Evolutionary conservation across 2,329 filamentous ascomycete genomes (phyloP), one percentile per base, ranked within the genome.

Genomic region (Alternaria brassicae): DNA sequence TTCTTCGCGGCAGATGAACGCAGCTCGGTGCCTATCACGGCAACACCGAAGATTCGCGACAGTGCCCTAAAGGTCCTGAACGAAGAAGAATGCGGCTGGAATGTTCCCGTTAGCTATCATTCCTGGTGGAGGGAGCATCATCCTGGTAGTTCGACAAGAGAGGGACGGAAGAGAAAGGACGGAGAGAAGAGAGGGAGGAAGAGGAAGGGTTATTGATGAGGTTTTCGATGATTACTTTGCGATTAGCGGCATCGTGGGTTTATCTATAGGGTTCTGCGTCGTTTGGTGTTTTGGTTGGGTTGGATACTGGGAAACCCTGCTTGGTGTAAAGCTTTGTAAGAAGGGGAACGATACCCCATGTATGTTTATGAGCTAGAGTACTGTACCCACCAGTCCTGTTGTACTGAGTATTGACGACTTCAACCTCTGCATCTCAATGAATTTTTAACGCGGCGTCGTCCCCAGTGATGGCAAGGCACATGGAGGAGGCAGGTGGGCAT

Each of bases 121-220:
- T 36, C 58, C 9, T 12, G 49, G 23, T 69, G 66, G 66, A 57
- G 66, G 32, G 56, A 58, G 12, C 23, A 15, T 2, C 40, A 32
- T 2, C 41, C 39, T 3, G 62, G 30, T 19, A 68, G 58, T 15
- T 47, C 42, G 7, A 68, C 62, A 15, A 9, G 34, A 0, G 8
- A 28, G 6, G 66, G 65, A 1, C 52, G 66, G 12, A 17, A 3
- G 39, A 48, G 66, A 36, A 66, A 66, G 6, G 48, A 42, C 3
- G 66, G 62, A 2, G 61, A 69, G 42, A 61, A 8, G 17, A 55
- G 57, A 40, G 66, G 65, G 3, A 44, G 65, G 39, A 68, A 60
- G 52, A 62, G 45, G 17, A 47, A 37, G 17, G 8, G 30, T 48
- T 23, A 12, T n/a, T 36, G 17, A 21, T 39, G 17, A 32, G n/a